A percentile compares a stretch with the other conserved stretches of the same genome.
phyloP scores from a whole-genome alignment of 2,329 filamentous ascomycete genomes.

The Hymenoscyphus linearis region DNA sequence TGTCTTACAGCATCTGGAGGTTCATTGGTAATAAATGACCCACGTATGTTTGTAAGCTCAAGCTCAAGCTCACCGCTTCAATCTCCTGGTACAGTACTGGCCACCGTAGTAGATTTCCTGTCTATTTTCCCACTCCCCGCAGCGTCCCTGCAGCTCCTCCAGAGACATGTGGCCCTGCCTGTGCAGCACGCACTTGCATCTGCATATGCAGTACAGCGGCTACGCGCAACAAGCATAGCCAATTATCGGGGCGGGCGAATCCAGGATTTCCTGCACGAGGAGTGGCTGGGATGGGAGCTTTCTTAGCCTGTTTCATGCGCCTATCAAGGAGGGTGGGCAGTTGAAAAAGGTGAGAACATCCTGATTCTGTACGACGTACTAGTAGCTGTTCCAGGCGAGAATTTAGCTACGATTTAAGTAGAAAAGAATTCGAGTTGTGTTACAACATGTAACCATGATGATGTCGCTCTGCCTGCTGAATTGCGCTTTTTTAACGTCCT shows the following conservation, averaged over 20 bases:
- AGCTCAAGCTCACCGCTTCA: slow-evolving; percentile 27
- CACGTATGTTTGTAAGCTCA: slow-evolving; percentile 26
- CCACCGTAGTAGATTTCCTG: slow-evolving; percentile 7
- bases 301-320: slow-evolving; percentile 30
- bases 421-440: slow-evolving; percentile 1
- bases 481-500: background rate
- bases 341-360: background rate
- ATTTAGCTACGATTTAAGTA: background rate
- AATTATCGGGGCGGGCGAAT: slow-evolving; percentile 20
- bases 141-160: slow-evolving; percentile 30
- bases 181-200: slow-evolving; percentile 30
- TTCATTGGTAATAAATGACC: slow-evolving; percentile 32
- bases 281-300: slow-evolving; percentile 19
- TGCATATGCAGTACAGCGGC: slow-evolving; percentile 30
- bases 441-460: background rate
- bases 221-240: slow-evolving; percentile 27
- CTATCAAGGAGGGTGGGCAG: slow-evolving; percentile 8
- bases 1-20: slow-evolving; percentile 21
- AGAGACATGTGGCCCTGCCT: slow-evolving; percentile 25
- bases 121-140: slow-evolving; percentile 26
- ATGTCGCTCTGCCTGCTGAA: slow-evolving; percentile 9
- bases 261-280: slow-evolving; percentile 11
- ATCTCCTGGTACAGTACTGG: slow-evolving; percentile 12
- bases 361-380: slow-evolving; percentile 3
- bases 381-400: background rate